phyloP scores from a whole-genome alignment of 805 yeast genomes.

The Wickerhamomyces canadensis region DNA sequence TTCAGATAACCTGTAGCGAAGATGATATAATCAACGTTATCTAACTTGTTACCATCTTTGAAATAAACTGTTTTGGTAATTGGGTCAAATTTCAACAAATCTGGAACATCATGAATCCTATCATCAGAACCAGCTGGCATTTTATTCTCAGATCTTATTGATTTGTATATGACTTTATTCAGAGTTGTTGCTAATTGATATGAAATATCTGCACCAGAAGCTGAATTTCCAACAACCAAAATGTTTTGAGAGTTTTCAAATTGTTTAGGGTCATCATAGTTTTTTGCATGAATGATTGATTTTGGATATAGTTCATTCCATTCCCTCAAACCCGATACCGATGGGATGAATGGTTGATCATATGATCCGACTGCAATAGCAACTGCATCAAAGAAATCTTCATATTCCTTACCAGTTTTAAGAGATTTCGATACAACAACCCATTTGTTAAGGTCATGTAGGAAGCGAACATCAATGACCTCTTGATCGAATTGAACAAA shows the following conservation, averaged over 20 bases:
- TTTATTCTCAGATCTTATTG: constrained; percentile 40
- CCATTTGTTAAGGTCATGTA: constrained; percentile 33
- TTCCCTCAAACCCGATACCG: constrained; percentile 44
- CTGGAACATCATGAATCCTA: constrained; percentile 37
- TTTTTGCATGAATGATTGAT: constrained; percentile 51
- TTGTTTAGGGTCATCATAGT: constrained; percentile 42
- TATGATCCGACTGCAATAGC: constrained; percentile 62
- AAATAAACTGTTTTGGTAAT: constrained; percentile 37
- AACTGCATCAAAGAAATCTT: constrained; percentile 50
- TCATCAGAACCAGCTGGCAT: constrained; percentile 41
- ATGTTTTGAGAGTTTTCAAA: constrained; percentile 37
- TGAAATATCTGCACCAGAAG: constrained; percentile 73
- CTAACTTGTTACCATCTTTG: constrained; percentile 40
- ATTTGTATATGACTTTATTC: constrained; percentile 38
- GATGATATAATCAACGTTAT: constrained; percentile 49
- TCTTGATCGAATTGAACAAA: constrained; percentile 41
- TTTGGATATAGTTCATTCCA: constrained; percentile 41
- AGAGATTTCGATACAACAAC: constrained; percentile 32
- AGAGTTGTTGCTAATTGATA: constrained; percentile 47
- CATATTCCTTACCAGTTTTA: constrained; percentile 10
- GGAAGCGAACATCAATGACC: constrained; percentile 35
- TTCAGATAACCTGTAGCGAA: constrained; percentile 76
- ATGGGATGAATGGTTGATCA: constrained; percentile 56
- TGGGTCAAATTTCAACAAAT: constrained; percentile 34
- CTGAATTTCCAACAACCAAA: constrained; percentile 69